Conservation (phyloP, 208 protist species). For the Acanthamoeba rhysodes region DNA sequence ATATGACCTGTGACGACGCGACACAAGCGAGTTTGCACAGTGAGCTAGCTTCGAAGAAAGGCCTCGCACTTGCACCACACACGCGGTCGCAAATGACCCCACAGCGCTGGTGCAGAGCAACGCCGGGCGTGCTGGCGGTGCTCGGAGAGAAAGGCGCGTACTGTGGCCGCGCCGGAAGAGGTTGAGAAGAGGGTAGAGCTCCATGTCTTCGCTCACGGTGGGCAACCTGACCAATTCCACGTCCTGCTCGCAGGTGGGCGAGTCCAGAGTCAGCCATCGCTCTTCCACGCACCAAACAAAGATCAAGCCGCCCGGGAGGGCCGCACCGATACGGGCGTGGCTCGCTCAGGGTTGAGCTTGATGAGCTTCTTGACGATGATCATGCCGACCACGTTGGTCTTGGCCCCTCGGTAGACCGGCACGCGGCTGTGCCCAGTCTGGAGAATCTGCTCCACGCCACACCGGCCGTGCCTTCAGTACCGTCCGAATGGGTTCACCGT, state of each 20-base stretch:
- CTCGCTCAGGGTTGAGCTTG: constrained; percentile 81
- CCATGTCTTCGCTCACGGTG: constrained; percentile 74
- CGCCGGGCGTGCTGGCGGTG: not conserved
- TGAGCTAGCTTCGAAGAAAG: not conserved
- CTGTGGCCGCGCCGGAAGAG: constrained; percentile 81
- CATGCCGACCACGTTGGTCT: constrained; percentile 92
- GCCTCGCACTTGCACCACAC: not conserved
- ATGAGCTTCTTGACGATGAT: constrained; percentile 93
- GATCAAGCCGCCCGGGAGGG: not conserved
- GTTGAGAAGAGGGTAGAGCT: constrained; percentile 79
- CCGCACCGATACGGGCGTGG: constrained; percentile 5
- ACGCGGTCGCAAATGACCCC: no score
- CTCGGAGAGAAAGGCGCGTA: not conserved
- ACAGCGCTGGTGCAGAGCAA: no score
- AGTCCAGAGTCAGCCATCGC: not conserved
- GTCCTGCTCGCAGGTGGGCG: not conserved
- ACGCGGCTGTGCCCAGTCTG: constrained; percentile 91
- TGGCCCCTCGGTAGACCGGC: constrained; percentile 91
- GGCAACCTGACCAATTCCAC: constrained; percentile 64
- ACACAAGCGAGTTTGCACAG: not conserved
- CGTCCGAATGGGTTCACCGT: no score
- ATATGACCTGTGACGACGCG: constrained; percentile 32
- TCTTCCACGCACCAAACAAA: no score
- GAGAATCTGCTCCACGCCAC: constrained; percentile 84
- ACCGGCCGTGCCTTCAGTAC: no score